Evolutionary conservation across 805 yeast species (phyloP), one percentile per base, ranked within the genome.

Genomic region (Starmera quercuum): DNA sequence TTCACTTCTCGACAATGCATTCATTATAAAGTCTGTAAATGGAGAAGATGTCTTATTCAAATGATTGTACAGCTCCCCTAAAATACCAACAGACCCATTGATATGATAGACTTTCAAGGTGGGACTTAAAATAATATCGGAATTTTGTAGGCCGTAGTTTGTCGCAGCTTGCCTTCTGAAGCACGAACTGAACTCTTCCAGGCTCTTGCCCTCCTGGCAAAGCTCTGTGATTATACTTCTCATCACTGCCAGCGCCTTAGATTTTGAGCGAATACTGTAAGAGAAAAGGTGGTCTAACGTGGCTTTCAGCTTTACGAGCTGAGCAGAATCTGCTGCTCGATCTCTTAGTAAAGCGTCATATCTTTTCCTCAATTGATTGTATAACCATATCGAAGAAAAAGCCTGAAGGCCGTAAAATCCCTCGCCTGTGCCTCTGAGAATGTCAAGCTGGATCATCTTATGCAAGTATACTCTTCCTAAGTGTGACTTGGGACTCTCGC

Each of bases 81-180:
- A 25, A 1, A 44, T 36, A 1, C 17, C 13, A 5, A 41, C 6
- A 0, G 53, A 36, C 2, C 54, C 53, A 7, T 44, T 32, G 14
- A 44, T 21, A 28, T 29, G 44, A 14, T 31, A 49, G 5, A 39
- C 34, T 16, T 34, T 35, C 4, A 48, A 19, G 3, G 29, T 26
- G 1, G 13, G 25, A 11, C 41, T 30, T 2, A 37, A 19, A 17
- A 45, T 16, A 3, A 40, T 20, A 32, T 49, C 53, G 9, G 33
- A 16, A 11, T 33, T 26, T 19, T 46, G 53, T 6, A 49, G 35
- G 49, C 37, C 11, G 49, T 43, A 3, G 37, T 24, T 26, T n/a
- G 9, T 7, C 41, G 26, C 20, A 38, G 31, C 1, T 28, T 23
- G 2, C 27, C 19, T 28, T 31, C 26, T 10, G 16, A 10, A 16